phyloP scores from a whole-genome alignment of 2,329 filamentous ascomycete genomes.

The Epichloe typhina region DNA sequence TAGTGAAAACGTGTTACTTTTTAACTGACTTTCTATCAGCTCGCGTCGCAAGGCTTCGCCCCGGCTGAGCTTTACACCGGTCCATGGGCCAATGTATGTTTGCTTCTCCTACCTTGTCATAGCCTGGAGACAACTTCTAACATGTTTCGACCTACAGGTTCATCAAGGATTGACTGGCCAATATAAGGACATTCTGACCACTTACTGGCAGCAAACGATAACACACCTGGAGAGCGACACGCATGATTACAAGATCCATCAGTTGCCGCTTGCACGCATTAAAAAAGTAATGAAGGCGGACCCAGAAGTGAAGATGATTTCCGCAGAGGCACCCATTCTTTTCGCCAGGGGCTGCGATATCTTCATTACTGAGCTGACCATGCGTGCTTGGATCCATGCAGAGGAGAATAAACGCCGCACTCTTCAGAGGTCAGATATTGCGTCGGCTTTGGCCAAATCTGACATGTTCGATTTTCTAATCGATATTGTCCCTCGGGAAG shows the following conservation, averaged over 20 bases:
- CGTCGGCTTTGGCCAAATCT: slow-evolving; percentile 86
- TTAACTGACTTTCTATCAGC: slow-evolving; percentile 34
- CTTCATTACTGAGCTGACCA: slow-evolving; percentile 96
- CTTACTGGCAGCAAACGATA: slow-evolving; percentile 98
- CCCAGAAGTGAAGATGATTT: slow-evolving; percentile 99
- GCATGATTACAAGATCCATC: slow-evolving; percentile 97
- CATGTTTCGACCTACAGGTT: slow-evolving; percentile 43
- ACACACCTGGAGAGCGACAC: slow-evolving; percentile 87
- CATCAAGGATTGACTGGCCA: slow-evolving; percentile 87
- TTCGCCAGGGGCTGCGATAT: slow-evolving; percentile 99
- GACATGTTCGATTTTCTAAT: slow-evolving; percentile 99
- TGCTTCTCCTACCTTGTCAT: not conserved
- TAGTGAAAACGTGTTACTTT: not conserved
- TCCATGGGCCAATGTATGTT: slow-evolving; percentile 81
- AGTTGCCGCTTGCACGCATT: slow-evolving; percentile 91
- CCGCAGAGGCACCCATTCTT: slow-evolving; percentile 89
- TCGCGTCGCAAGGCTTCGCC: slow-evolving; percentile 75
- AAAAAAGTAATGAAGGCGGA: slow-evolving; percentile 99
- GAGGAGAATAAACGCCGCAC: slow-evolving; percentile 98
- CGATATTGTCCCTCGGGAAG: slow-evolving; percentile 93
- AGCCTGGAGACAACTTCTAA: not conserved
- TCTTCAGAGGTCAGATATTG: slow-evolving; percentile 90
- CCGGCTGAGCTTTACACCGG: slow-evolving; percentile 91
- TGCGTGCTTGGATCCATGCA: slow-evolving; percentile 98
- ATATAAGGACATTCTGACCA: slow-evolving; percentile 94